Evolutionary conservation across 1,284 basidiomycete species (phyloP), one percentile per base, ranked within the genome.

Genomic region (Cutaneotrichosporon sp.): DNA sequence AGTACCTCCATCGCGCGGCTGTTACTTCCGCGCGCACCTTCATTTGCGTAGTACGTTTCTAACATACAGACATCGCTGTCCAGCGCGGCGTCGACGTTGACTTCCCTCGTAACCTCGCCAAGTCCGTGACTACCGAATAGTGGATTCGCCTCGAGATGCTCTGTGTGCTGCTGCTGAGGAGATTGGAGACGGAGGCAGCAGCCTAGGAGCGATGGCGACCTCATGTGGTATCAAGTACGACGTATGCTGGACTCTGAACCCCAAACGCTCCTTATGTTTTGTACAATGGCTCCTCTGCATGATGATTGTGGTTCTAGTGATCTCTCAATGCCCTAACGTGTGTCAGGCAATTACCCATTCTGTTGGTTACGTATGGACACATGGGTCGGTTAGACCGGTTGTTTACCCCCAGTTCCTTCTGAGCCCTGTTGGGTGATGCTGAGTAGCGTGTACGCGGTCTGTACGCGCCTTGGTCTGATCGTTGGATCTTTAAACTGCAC

Each of bases 1-100:
- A 57, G 56, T 57, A 57, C 56, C 56, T 38, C 34, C 34, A 36
- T 36, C 11, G 7, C 34, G 34, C 18, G 51, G 13, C 51, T 32
- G 13, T 14, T 11, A 30, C 7, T 34, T 34, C 51, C 16, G 49
- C 5, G n/a, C 51, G 5, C 11, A 36, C 34, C 36, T 56, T 18
- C 22, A 26, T 26, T 26, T 26, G 26, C 26, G 26, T 26, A 26
- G 26, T 26, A 26, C 26, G 26, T 26, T 3, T 26, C 40, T 46
- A n/a, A 22, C 55, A 22, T 11, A 5, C 42, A 57, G 95, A 99
- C 84, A 84, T 99, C 67, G 96, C 96, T 11, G 88, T 97, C 72
- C 90, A 87, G 82, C 94, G 93, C 77, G 96, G 96, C 59, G 94
- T 93, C 71, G 95, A 99, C 79, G 96, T 98, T 73, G 96, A 99